Percentiles rank a stretch among this genome's conserved stretches.
Evolutionary conservation across 2,329 filamentous ascomycete species (phyloP).

Genomic region (Epichloe sp.): DNA sequence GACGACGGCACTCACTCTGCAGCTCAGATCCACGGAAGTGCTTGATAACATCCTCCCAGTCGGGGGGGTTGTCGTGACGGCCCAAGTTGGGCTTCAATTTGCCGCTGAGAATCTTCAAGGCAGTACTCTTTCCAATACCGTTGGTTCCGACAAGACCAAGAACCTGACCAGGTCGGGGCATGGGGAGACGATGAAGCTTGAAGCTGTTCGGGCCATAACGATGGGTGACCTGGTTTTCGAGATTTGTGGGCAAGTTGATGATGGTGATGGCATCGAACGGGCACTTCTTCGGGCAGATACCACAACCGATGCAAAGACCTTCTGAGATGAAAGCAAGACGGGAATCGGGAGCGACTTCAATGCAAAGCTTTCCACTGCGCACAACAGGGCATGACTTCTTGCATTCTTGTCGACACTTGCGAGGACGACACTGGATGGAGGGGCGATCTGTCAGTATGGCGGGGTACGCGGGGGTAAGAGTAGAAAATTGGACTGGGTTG

Average conservation of each 20-base stretch:
- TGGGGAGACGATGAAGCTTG: constrained; percentile 94
- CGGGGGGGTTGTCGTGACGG: constrained; percentile 86
- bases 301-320: constrained; percentile 89
- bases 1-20: constrained; percentile 54
- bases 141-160: constrained; percentile 95
- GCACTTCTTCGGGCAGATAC: constrained; percentile 99
- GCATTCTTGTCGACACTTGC: constrained; percentile 96
- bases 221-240: constrained; percentile 95
- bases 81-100: constrained; percentile 98
- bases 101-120: constrained; percentile 93
- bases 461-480: constrained; percentile 12
- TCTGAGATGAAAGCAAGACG: constrained; percentile 98
- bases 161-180: constrained; percentile 89
- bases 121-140: constrained; percentile 99
- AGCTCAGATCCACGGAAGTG: constrained; percentile 96
- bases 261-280: constrained; percentile 98
- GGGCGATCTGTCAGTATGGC: constrained; percentile 18
- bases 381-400: constrained; percentile 98
- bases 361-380: constrained; percentile 91
- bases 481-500: constrained; percentile 2
- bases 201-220: constrained; percentile 99
- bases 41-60: constrained; percentile 98
- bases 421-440: constrained; percentile 22
- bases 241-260: constrained; percentile 99
- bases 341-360: constrained; percentile 78